Evolutionary conservation across 169 alveolate species (phyloP).

Genomic region (Eimeria maxima): DNA sequence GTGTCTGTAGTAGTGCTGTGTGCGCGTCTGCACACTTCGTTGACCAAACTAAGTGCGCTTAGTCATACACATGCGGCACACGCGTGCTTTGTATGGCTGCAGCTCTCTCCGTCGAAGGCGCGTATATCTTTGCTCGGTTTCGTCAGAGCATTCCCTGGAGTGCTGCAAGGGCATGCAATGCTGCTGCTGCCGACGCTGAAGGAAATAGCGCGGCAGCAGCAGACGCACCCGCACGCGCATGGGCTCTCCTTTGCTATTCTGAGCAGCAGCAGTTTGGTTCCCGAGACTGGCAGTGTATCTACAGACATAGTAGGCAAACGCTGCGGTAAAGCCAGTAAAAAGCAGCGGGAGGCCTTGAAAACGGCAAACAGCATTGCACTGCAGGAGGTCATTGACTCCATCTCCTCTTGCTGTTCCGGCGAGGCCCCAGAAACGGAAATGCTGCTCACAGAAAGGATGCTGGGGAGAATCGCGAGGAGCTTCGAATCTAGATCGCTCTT

Average conservation of each 20-base stretch:
- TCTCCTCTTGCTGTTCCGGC: slow-evolving; percentile 64
- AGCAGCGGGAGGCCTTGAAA: slow-evolving; percentile 59
- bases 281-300: neutral
- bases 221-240: slow-evolving; percentile 58
- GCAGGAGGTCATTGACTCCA: slow-evolving; percentile 57
- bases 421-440: slow-evolving; percentile 72
- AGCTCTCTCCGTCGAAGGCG: slow-evolving; percentile 68
- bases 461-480: slow-evolving; percentile 66
- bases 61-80: neutral
- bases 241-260: slow-evolving; percentile 55
- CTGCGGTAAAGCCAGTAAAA: slow-evolving; percentile 14
- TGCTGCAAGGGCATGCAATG: slow-evolving; percentile 61
- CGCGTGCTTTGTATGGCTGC: neutral
- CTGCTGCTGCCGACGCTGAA: slow-evolving; percentile 68
- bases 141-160: slow-evolving; percentile 68
- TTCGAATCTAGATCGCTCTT: slow-evolving; percentile 9
- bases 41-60: too few relatives aligned
- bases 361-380: slow-evolving; percentile 52
- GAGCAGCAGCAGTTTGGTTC: slow-evolving; percentile 59
- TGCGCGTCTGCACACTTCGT: too few relatives aligned
- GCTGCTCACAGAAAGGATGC: slow-evolving; percentile 57
- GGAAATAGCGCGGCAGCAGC: slow-evolving; percentile 78
- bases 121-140: slow-evolving; percentile 64
- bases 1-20: too few relatives aligned
- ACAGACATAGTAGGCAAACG: neutral